These are phyloP conservation scores for Trichoderma reesei DNA, from an alignment of 495 filamentous ascomycete genomes.

Conservation along the genomic window DNA sequence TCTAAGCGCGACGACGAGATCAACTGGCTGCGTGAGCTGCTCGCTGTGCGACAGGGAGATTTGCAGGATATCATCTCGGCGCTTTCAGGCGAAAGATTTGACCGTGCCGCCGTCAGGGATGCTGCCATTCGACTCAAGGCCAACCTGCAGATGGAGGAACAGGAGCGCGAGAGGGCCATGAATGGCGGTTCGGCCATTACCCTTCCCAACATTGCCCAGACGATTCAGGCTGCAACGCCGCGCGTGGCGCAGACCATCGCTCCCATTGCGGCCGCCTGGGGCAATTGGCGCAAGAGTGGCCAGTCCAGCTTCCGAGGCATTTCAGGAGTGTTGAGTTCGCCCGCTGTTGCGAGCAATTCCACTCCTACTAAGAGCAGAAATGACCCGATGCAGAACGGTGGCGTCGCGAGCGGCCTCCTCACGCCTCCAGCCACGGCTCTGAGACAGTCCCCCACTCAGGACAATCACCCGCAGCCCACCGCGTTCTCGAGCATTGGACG, in stretches of 20 bases:
- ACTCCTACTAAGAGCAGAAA: conserved; percentile 55
- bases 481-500: conserved; percentile 43
- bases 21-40: conserved; percentile 85
- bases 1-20: conserved; percentile 90
- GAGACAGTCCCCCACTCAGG: conserved; percentile 44
- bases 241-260: conserved; percentile 72
- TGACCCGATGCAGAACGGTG: conserved; percentile 25
- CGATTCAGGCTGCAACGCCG: conserved; percentile 51
- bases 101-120: conserved; percentile 69
- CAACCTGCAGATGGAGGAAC: conserved; percentile 94
- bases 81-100: conserved; percentile 61
- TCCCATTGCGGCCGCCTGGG: conserved; percentile 65
- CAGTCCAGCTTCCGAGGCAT: conserved; percentile 40
- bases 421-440: conserved; percentile 68
- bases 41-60: conserved; percentile 82
- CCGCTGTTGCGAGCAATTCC: conserved; percentile 36
- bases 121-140: conserved; percentile 86
- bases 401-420: conserved; percentile 61
- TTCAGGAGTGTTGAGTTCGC: conserved; percentile 28
- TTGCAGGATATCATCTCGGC: conserved; percentile 82
- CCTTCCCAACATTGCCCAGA: conserved; percentile 44
- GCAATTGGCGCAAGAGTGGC: conserved; percentile 67
- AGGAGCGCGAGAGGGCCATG: conserved; percentile 67
- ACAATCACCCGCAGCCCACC: conserved; percentile 31
- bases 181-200: conserved; percentile 46